Percentiles rank a stretch among this genome's conserved stretches.
phyloP scores from a whole-genome alignment of 192 early-diverging fungal species.

The Coemansia sp. region DNA sequence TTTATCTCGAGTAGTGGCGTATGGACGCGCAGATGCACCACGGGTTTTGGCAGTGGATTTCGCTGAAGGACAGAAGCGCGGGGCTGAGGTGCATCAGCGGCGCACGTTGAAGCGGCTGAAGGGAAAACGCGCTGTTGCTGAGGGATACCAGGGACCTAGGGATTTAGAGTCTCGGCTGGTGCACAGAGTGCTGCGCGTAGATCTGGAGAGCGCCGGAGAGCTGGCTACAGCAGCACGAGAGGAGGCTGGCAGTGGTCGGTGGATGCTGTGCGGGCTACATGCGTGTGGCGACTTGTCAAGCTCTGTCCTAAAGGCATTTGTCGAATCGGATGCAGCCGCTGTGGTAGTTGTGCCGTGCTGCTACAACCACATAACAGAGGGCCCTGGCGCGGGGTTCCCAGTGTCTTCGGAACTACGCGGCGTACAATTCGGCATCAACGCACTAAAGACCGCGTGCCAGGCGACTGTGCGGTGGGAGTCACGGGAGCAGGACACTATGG shows the following conservation, averaged over 20 bases:
- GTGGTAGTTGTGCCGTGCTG: slow-evolving; percentile 82
- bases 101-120: slow-evolving; percentile 27
- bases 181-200: slow-evolving; percentile 28
- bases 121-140: slow-evolving; percentile 17
- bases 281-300: slow-evolving; percentile 84
- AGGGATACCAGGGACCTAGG: slow-evolving; percentile 32
- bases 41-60: slow-evolving; percentile 46
- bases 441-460: slow-evolving; percentile 79
- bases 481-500: slow-evolving; percentile 58
- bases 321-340: slow-evolving; percentile 57
- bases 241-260: slow-evolving; percentile 26
- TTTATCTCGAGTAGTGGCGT: slow-evolving; percentile 50
- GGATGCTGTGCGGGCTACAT: slow-evolving; percentile 82
- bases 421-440: slow-evolving; percentile 60
- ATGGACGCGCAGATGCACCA: slow-evolving; percentile 11
- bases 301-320: slow-evolving; percentile 69
- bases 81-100: slow-evolving; percentile 35
- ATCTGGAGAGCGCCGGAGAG: slow-evolving; percentile 20
- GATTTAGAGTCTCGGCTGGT: slow-evolving; percentile 15
- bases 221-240: slow-evolving; percentile 12
- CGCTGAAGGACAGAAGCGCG: slow-evolving; percentile 34
- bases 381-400: slow-evolving; percentile 29
- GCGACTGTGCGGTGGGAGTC: slow-evolving; percentile 76
- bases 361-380: slow-evolving; percentile 79
- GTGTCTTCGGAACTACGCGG: slow-evolving; percentile 15